A percentile compares a stretch with the other conserved stretches of the same genome.
Conservation (phyloP, 1,284 basidiomycete species). For the Puccinia horiana region DNA sequence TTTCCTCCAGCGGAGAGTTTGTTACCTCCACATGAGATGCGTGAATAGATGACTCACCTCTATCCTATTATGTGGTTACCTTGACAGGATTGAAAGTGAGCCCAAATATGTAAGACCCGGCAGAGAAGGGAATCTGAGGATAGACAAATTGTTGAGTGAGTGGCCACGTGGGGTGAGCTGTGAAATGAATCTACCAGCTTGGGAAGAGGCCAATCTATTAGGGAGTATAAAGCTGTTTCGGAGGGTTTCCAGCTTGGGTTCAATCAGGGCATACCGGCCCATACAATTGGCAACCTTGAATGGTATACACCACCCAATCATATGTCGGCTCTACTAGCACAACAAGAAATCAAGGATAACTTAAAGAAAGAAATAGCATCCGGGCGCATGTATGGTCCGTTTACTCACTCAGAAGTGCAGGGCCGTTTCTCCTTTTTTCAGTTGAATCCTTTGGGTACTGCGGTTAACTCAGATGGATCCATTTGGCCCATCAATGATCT, state of each 20-base stretch:
- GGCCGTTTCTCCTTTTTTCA: neutral
- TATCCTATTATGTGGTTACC: no score
- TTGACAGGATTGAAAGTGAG: no score
- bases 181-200: neutral
- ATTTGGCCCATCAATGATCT: constrained; percentile 13
- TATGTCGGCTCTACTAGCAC: neutral
- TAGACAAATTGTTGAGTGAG: no score
- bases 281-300: neutral
- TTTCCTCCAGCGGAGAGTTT: no score
- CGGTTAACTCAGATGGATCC: neutral
- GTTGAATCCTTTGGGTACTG: neutral
- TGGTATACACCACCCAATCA: neutral
- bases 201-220: neutral
- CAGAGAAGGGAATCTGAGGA: no score
- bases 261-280: neutral
- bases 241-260: neutral
- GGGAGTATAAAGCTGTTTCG: neutral
- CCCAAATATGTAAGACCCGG: no score
- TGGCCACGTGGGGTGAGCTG: neutral
- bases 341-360: neutral
- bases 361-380: neutral
- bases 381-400: neutral
- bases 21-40: no score
- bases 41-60: no score
- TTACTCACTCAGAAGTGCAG: neutral